A percentile compares a stretch with the other conserved stretches of the same genome.
Evolutionary conservation across 2,329 filamentous ascomycete species (phyloP).

Genomic region (Stemphylium lycopersici): DNA sequence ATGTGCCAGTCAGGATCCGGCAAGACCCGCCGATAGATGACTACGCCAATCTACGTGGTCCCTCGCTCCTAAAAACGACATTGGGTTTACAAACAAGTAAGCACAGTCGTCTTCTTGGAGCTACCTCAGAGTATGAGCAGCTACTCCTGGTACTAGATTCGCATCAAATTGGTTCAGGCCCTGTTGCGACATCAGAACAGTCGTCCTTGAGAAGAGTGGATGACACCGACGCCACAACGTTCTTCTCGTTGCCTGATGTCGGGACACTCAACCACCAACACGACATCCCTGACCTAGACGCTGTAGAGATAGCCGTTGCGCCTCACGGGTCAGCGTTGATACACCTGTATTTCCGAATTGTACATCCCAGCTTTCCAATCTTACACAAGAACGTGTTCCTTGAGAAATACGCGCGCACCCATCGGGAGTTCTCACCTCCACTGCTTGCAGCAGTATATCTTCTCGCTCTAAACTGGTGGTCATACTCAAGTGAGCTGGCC

Average conservation of each 20-base stretch:
- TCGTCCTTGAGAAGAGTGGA: conserved; percentile 35
- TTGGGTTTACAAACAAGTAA: conserved; percentile 42
- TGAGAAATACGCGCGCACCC: conserved; percentile 64
- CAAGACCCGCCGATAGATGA: conserved; percentile 37
- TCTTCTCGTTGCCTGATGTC: conserved; percentile 36
- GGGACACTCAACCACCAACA: conserved; percentile 37
- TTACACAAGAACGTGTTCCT: conserved; percentile 67
- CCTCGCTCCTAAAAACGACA: conserved; percentile 44
- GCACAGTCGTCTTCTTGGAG: conserved; percentile 38
- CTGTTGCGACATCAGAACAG: conserved; percentile 14
- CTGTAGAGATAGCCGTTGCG: conserved; percentile 72
- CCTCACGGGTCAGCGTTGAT: conserved; percentile 74
- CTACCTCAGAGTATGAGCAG: conserved; percentile 39
- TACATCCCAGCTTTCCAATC: conserved; percentile 65
- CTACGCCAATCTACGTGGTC: conserved; percentile 43
- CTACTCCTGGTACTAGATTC: conserved; percentile 28
- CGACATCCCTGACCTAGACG: conserved; percentile 62
- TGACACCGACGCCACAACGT: conserved; percentile 25
- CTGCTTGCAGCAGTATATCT: conserved; percentile 67
- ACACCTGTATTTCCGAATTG: conserved; percentile 73
- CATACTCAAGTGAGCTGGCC: conserved; percentile 62
- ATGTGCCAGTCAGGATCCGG: conserved; percentile 23
- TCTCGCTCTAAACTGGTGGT: conserved; percentile 67
- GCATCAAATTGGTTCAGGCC: conserved; percentile 15
- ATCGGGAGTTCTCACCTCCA: conserved; percentile 65